Evolutionary conservation across 2,329 filamentous ascomycete species (phyloP).

Genomic region (Apiospora saccharicola): DNA sequence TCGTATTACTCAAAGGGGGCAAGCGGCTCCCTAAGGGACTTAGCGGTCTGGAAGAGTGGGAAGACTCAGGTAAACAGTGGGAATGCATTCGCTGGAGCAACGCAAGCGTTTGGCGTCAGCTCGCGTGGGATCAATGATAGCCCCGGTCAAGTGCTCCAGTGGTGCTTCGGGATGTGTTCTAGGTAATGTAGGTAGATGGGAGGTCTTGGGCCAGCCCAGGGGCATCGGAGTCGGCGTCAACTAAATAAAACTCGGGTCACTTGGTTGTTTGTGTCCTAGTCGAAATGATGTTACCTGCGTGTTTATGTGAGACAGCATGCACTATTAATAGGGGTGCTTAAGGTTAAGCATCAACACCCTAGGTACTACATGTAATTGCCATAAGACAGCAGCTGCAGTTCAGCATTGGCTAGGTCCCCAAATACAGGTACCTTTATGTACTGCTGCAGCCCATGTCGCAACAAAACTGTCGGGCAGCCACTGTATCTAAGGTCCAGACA

Average conservation of each 20-base stretch:
- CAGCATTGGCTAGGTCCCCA: background rate
- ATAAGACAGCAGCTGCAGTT: background rate
- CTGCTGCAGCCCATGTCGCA: too few relatives aligned
- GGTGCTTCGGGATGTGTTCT: background rate
- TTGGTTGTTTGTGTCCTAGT: background rate
- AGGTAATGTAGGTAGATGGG: background rate
- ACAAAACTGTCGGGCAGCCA: too few relatives aligned
- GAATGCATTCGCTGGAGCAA: conserved; percentile 14
- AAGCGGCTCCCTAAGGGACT: background rate
- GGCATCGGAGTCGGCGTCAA: conserved; percentile 2
- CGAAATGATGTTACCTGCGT: conserved; percentile 6
- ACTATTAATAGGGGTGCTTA: conserved; percentile 9
- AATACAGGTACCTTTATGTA: too few relatives aligned
- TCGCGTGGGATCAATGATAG: conserved; percentile 9
- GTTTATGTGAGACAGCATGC: background rate
- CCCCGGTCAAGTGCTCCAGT: background rate
- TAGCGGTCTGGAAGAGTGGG: conserved; percentile 17
- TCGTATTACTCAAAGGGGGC: conserved; percentile 9
- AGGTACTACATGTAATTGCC: background rate
- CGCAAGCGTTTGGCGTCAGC: conserved; percentile 7
- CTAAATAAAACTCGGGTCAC: background rate
- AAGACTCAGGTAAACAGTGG: conserved; percentile 8
- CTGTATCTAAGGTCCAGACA: background rate
- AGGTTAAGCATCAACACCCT: background rate
- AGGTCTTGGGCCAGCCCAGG: background rate